phyloP scores from a whole-genome alignment of 176 grass and related monocot species.

The Alloteropsis semialata region DNA sequence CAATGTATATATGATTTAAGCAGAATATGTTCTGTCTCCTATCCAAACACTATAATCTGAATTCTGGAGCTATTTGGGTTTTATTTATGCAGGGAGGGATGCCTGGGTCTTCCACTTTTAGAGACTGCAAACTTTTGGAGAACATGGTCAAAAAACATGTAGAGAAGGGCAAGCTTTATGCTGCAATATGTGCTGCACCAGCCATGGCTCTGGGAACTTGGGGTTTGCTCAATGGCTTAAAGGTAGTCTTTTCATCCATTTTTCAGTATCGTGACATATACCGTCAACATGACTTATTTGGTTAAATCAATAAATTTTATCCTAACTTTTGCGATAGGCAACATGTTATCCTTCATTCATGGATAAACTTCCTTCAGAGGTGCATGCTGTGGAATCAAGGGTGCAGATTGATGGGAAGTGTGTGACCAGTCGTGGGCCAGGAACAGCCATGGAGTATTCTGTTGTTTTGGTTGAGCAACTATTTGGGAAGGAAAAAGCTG shows the following conservation, averaged over 20 bases:
- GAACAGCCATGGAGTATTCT: conserved; percentile 73
- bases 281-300: not conserved
- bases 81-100: conserved; percentile 55
- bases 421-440: conserved; percentile 65
- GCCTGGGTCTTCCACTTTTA: conserved; percentile 54
- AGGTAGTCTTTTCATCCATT: conserved; percentile 19
- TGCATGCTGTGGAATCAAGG: conserved; percentile 61
- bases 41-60: not conserved
- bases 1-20: not conserved
- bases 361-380: conserved; percentile 62
- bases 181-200: conserved; percentile 70
- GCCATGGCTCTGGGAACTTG: conserved; percentile 67
- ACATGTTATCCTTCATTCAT: conserved; percentile 77
- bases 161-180: conserved; percentile 58
- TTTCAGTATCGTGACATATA: not conserved
- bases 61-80: not conserved
- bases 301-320: conserved; percentile 2
- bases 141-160: conserved; percentile 58
- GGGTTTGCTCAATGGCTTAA: conserved; percentile 70
- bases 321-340: conserved; percentile 34
- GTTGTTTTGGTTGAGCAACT: conserved; percentile 63
- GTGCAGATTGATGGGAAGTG: conserved; percentile 73
- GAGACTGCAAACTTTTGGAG: conserved; percentile 55
- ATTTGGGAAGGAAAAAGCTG: conserved; percentile 70
- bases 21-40: not conserved